Conservation (phyloP, 108 stramenopile genomes). For the Discostella pseudostelligera region DNA sequence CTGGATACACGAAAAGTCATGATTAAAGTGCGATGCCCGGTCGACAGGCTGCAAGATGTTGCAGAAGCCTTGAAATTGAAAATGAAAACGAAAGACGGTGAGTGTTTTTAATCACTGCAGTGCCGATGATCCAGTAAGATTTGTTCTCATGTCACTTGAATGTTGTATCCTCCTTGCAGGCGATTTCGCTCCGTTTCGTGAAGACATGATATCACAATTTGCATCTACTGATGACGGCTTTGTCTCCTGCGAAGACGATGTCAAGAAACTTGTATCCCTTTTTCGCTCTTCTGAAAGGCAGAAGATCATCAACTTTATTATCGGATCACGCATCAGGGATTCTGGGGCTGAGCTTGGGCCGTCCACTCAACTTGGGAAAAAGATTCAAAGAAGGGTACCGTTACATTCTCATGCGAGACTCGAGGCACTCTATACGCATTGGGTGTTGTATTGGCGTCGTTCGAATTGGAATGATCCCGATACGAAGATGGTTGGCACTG, state of each 20-base stretch:
- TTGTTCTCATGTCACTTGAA: constrained; percentile 1
- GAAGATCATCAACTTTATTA: constrained; percentile 88
- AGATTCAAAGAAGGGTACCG: constrained; percentile 77
- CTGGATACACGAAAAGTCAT: constrained; percentile 79
- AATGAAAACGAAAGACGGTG: constrained; percentile 75
- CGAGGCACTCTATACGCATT: constrained; percentile 63
- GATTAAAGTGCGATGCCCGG: constrained; percentile 88
- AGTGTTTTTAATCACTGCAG: neutral
- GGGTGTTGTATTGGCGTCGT: constrained; percentile 77
- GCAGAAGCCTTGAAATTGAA: constrained; percentile 88
- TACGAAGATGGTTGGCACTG: constrained; percentile 38
- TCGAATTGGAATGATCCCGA: constrained; percentile 60
- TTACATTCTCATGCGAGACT: constrained; percentile 85
- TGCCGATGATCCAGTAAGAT: neutral
- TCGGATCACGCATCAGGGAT: constrained; percentile 84
- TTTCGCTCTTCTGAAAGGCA: constrained; percentile 84
- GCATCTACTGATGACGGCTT: constrained; percentile 51
- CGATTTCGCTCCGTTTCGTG: constrained; percentile 74
- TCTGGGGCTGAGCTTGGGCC: constrained; percentile 88
- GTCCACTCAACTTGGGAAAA: constrained; percentile 73
- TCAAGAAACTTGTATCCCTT: constrained; percentile 54
- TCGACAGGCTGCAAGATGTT: constrained; percentile 85
- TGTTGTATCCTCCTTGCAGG: constrained; percentile 12
- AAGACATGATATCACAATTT: constrained; percentile 67
- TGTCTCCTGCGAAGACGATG: constrained; percentile 53